Percentiles rank a stretch among this genome's conserved stretches.
Conservation (phyloP, 208 protist genomes). For the Trypanosoma avium region DNA sequence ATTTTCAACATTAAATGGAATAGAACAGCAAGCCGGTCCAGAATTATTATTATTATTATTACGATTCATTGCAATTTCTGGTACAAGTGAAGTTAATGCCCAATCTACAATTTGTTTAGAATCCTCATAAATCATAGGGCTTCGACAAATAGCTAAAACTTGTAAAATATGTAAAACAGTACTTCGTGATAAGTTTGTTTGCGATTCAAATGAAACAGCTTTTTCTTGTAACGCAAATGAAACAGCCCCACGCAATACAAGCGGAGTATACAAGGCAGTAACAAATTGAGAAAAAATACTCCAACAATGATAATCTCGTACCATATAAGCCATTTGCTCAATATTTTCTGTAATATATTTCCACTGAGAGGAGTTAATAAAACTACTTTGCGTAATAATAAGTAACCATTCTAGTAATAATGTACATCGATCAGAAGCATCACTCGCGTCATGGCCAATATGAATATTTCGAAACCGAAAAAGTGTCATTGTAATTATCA, state of each 20-base stretch:
- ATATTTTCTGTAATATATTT: slow-evolving; percentile 43
- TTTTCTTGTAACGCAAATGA: slow-evolving; percentile 58
- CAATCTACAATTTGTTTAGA: slow-evolving; percentile 38
- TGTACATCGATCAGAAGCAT: slow-evolving; percentile 49
- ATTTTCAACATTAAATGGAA: slow-evolving; percentile 4
- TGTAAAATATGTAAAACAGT: slow-evolving; percentile 53
- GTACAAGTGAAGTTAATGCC: slow-evolving; percentile 25
- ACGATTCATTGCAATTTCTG: background rate
- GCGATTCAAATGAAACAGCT: slow-evolving; percentile 46
- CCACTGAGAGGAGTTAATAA: slow-evolving; percentile 65
- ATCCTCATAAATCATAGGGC: slow-evolving; percentile 36
- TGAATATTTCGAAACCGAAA: slow-evolving; percentile 39
- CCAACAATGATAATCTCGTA: slow-evolving; percentile 52
- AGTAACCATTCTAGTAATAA: slow-evolving; percentile 67
- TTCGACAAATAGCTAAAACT: slow-evolving; percentile 54
- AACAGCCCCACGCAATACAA: slow-evolving; percentile 40
- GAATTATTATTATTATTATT: background rate
- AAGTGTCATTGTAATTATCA: slow-evolving; percentile 61
- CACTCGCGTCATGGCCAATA: slow-evolving; percentile 42
- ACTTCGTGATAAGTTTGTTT: slow-evolving; percentile 36
- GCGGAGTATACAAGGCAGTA: slow-evolving; percentile 39
- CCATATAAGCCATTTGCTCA: slow-evolving; percentile 42
- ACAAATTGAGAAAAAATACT: slow-evolving; percentile 46
- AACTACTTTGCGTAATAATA: slow-evolving; percentile 32
- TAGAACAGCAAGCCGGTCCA: background rate